phyloP scores from a whole-genome alignment of 2,329 filamentous ascomycete genomes.

The Epichloe festucae region DNA sequence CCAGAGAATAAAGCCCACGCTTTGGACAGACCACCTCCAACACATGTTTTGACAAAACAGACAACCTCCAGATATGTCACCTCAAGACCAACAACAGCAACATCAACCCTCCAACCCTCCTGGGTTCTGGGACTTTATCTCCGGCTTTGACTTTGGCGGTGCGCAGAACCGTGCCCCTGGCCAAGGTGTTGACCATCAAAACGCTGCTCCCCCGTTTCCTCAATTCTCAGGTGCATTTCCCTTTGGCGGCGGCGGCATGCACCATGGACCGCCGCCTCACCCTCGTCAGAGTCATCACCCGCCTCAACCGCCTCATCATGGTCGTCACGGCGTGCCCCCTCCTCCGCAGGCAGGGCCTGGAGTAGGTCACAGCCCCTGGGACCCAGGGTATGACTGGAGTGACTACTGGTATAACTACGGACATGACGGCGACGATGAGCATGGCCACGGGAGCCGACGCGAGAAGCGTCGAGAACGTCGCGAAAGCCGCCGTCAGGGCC shows the following conservation, averaged over 20 bases:
- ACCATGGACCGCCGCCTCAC: slow-evolving; percentile 3
- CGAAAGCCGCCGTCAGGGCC: slow-evolving; percentile 1
- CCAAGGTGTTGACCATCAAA: slow-evolving; percentile 25
- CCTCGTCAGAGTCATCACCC: not conserved
- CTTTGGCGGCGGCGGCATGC: slow-evolving; percentile 13
- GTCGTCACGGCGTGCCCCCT: slow-evolving; percentile 1
- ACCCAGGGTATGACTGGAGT: slow-evolving; percentile 12
- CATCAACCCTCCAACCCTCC: not conserved
- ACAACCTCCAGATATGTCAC: slow-evolving; percentile 12
- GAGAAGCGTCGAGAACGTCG: not conserved
- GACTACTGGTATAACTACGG: slow-evolving; percentile 9
- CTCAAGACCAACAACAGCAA: slow-evolving; percentile 9
- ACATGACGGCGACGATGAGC: slow-evolving; percentile 10
- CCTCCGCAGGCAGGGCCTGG: no score
- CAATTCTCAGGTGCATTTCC: slow-evolving; percentile 21
- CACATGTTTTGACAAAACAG: not conserved
- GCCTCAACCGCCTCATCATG: slow-evolving; percentile 2
- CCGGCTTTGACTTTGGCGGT: slow-evolving; percentile 17
- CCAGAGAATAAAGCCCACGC: no score
- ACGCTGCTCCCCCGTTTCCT: slow-evolving; percentile 10
- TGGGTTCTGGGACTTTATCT: slow-evolving; percentile 23
- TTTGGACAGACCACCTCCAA: no score
- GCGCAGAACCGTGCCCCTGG: slow-evolving; percentile 17
- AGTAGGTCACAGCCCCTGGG: not conserved
- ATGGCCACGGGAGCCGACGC: slow-evolving; percentile 13